Base-by-base conservation (phyloP, 2,329 filamentous ascomycete species). In the Ophiostoma quercus region DNA sequence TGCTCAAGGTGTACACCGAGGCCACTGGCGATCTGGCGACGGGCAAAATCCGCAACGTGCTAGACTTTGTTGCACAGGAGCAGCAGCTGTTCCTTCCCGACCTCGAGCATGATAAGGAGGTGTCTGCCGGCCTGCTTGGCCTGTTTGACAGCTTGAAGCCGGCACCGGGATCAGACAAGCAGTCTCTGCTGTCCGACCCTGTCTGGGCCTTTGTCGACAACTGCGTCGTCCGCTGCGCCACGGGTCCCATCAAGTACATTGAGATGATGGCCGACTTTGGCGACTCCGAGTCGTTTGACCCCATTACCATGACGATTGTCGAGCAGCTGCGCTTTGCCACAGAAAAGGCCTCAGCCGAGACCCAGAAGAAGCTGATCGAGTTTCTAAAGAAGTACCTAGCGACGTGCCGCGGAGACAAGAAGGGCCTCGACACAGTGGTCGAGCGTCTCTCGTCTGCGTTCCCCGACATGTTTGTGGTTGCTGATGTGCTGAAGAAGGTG, bases 191-290 rank as follows among this genome's bases (percentile, higher is more conserved):
- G 73, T 68, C 68, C 1, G 78, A 81, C 16, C 74, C 76, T 0
- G 76, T 93, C 0, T 90, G 91, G 80, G 78, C 82, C 0, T 96
- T 95, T 76, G 78, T 97, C 34, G 94, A 97, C 76, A 93, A 96
- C 72, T 96, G 92, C 77, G 83, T 92, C 68, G 87, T 87, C 39
- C 87, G 94, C 32, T 91, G 92, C 74, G 88, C 89, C 19, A 88
- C 81, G 2, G 89, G 90, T 32, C 91, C 92, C 0, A 89, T 96
- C 75, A 96, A 92, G 76, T 94, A 97, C 75, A 87, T 95, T 37
- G 90, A 95, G 72, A 82, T 88, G 75, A 78, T 92, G 34, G 84
- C 88, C 69, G 83, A 87, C 57, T 73, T 85, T 14, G 75, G 74
- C 62, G 73, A 76, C n/a, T 74, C 65, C 29, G 74, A 74, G 66